A percentile compares a stretch with the other conserved stretches of the same genome.
These are phyloP conservation scores for Sarcodon aspratus DNA, from an alignment of 768 basidiomycete species.

Conservation along the genomic window DNA sequence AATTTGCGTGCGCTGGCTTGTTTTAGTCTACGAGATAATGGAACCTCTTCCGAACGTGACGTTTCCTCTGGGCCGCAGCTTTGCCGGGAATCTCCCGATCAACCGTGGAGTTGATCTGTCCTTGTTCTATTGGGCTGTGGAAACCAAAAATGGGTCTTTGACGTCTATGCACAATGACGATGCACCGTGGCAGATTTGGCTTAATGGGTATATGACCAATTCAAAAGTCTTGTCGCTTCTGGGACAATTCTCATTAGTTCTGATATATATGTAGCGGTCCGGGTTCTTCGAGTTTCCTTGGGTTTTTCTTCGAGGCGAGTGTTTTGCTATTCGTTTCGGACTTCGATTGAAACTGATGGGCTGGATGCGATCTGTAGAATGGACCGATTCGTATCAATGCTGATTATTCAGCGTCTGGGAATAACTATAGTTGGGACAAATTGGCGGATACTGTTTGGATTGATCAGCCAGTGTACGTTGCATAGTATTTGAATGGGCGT, in stretches of 20 bases:
- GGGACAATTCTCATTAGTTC: not conserved
- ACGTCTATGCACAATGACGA: slow-evolving; percentile 23
- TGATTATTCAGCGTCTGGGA: slow-evolving; percentile 36
- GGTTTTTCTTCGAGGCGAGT: slow-evolving; percentile 42
- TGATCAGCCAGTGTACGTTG: slow-evolving; percentile 49
- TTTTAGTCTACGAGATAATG: too few relatives aligned
- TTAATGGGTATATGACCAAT: slow-evolving; percentile 53
- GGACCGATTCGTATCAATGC: slow-evolving; percentile 49
- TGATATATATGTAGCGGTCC: slow-evolving; percentile 26
- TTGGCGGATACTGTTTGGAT: slow-evolving; percentile 60
- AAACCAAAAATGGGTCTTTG: slow-evolving; percentile 25
- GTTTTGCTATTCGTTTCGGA: too few relatives aligned
- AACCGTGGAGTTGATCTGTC: slow-evolving; percentile 18
- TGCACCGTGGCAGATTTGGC: slow-evolving; percentile 64
- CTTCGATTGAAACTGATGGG: too few relatives aligned
- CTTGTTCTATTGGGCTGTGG: slow-evolving; percentile 21
- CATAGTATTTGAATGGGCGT: not conserved
- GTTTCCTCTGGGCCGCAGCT: slow-evolving; percentile 13
- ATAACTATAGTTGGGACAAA: slow-evolving; percentile 45
- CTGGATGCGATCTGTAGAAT: slow-evolving; percentile 28
- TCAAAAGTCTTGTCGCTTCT: not conserved
- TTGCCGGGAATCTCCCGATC: slow-evolving; percentile 19
- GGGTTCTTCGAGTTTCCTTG: slow-evolving; percentile 59
- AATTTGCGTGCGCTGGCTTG: too few relatives aligned
- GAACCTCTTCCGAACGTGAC: slow-evolving; percentile 15